Evolutionary conservation across 139 green algal genomes (phyloP).

Genomic region (Desmodesmus armatus): DNA sequence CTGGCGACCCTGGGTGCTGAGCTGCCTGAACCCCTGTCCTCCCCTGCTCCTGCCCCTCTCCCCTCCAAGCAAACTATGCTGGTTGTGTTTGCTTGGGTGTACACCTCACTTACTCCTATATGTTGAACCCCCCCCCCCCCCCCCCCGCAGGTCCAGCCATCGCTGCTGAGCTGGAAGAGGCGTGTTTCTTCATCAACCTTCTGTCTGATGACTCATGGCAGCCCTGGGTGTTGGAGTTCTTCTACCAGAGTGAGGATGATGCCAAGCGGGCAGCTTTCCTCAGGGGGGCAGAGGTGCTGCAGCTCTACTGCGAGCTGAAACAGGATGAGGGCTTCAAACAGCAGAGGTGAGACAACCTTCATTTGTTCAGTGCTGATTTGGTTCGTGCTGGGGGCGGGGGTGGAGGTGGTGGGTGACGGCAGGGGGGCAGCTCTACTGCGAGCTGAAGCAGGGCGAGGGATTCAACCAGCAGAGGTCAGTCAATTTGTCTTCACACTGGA

Average conservation of each 20-base stretch:
- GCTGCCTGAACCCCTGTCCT: slow-evolving; percentile 69
- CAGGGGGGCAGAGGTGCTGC: slow-evolving; percentile 56
- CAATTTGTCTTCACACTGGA: too few species aligned
- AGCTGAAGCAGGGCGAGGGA: slow-evolving; percentile 46
- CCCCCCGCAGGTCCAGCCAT: slow-evolving; percentile 41
- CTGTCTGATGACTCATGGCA: slow-evolving; percentile 60
- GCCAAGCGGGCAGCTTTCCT: slow-evolving; percentile 20
- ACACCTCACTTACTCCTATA: too few species aligned
- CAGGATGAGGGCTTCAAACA: slow-evolving; percentile 44
- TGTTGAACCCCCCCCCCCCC: too few species aligned
- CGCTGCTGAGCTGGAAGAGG: slow-evolving; percentile 36
- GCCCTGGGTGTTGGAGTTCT: slow-evolving; percentile 64
- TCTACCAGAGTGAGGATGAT: slow-evolving; percentile 52
- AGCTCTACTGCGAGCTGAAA: slow-evolving; percentile 61
- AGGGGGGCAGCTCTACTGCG: slow-evolving; percentile 61
- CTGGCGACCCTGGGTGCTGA: slow-evolving; percentile 57
- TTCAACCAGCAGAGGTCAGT: slow-evolving; percentile 12
- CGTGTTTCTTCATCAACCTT: slow-evolving; percentile 57
- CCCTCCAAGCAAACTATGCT: too few species aligned
- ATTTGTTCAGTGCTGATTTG: not conserved
- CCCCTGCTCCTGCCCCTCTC: too few species aligned
- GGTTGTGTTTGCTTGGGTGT: too few species aligned
- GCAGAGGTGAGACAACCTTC: not conserved
- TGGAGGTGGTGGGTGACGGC: not conserved
- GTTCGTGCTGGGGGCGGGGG: not conserved